Percentiles rank a stretch among this genome's conserved stretches.
phyloP scores from a whole-genome alignment of 225 moss, liverwort and hornwort species.

The Marchantia polymorpha region DNA sequence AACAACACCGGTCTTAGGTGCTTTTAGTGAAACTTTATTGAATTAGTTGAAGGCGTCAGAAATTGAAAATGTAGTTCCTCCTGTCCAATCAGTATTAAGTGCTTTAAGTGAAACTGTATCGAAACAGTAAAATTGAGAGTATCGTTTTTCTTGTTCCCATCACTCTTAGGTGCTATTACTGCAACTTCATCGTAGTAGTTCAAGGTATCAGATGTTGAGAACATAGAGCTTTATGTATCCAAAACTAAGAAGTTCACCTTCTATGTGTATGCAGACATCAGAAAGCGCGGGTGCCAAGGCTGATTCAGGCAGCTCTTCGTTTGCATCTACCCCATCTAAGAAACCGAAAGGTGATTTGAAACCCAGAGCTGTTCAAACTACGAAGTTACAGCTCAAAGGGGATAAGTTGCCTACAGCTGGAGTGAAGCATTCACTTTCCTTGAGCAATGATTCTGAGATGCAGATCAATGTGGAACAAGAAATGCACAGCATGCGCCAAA shows the following conservation, averaged over 20 bases:
- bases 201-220: too few relatives aligned
- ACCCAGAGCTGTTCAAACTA: conserved; percentile 24
- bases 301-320: conserved; percentile 34
- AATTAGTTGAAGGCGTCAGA: background rate
- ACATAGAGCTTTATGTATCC: too few relatives aligned
- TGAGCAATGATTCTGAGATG: conserved; percentile 33
- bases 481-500: conserved; percentile 32
- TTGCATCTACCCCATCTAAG: conserved; percentile 33
- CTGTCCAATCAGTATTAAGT: background rate
- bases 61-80: background rate
- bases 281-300: conserved; percentile 36
- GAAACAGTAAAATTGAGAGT: too few relatives aligned
- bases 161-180: too few relatives aligned
- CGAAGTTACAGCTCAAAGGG: conserved; percentile 19
- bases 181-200: too few relatives aligned
- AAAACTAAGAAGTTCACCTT: background rate
- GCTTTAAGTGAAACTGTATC: too few relatives aligned
- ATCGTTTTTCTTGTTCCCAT: too few relatives aligned
- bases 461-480: conserved; percentile 36
- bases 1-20: too few relatives aligned
- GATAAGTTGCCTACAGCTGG: conserved; percentile 23
- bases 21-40: too few relatives aligned
- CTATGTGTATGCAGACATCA: conserved; percentile 27
- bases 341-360: conserved; percentile 34
- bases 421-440: conserved; percentile 27